Percentiles rank a stretch among this genome's conserved stretches.
phyloP scores from a whole-genome alignment of 2,329 filamentous ascomycete species.

The Aspergillus glaucus region DNA sequence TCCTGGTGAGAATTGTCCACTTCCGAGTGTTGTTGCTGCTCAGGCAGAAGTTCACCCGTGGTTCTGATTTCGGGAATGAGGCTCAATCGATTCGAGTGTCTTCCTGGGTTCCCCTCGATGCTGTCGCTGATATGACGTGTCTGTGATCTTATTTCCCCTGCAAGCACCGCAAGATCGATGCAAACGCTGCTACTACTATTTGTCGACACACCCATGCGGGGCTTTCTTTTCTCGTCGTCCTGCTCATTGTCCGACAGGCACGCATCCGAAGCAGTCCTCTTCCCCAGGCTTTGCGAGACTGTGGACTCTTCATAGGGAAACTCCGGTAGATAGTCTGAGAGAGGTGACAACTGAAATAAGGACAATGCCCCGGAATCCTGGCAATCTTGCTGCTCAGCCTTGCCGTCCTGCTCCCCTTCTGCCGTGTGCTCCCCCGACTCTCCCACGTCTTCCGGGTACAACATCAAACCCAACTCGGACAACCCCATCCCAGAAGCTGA shows the following conservation, averaged over 20 bases:
- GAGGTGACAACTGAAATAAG: no score
- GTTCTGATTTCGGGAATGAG: background rate
- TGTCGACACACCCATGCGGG: background rate
- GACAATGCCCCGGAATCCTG: no score
- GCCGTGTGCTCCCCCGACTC: background rate
- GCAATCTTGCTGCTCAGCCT: no score
- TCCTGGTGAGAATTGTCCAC: background rate
- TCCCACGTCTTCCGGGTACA: background rate
- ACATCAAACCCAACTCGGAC: background rate
- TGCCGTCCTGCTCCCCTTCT: no score
- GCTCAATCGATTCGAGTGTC: background rate
- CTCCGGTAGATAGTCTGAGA: no score
- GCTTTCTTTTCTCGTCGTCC: background rate
- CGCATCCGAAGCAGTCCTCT: constrained; percentile 22
- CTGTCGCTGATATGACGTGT: background rate
- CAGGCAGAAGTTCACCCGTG: background rate
- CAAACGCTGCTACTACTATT: background rate
- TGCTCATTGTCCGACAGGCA: constrained; percentile 20
- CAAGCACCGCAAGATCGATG: background rate
- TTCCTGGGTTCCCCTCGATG: background rate
- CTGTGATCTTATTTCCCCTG: no score
- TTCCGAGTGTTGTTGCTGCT: background rate
- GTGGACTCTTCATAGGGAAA: no score
- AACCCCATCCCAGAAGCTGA: background rate
- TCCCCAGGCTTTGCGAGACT: constrained; percentile 11